Evolutionary conservation across 2,329 filamentous ascomycete species (phyloP).

Genomic region (Aspergillus vadensis): DNA sequence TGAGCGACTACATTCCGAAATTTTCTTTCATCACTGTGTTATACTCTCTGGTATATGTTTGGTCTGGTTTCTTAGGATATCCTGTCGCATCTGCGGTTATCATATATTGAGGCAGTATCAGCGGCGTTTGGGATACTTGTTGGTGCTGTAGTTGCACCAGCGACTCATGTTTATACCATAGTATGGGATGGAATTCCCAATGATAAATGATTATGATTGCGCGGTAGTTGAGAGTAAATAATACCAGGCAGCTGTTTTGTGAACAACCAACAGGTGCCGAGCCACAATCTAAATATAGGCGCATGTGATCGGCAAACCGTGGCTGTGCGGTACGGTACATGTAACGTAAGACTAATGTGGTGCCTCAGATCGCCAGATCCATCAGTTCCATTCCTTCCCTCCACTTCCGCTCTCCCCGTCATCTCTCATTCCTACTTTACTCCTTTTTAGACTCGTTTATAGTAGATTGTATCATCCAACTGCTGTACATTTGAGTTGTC

Average conservation of each 20-base stretch:
- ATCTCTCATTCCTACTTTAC: background rate
- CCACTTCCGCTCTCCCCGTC: background rate
- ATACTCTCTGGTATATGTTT: background rate
- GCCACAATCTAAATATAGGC: background rate
- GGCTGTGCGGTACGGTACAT: background rate
- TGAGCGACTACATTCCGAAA: background rate
- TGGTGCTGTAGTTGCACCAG: background rate
- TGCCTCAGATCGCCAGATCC: background rate
- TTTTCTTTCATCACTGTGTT: background rate
- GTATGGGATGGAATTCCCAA: background rate
- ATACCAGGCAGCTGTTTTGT: background rate
- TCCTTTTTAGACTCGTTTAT: background rate
- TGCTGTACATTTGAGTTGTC: background rate
- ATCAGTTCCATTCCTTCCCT: background rate
- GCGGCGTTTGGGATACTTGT: background rate
- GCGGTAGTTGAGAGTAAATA: background rate
- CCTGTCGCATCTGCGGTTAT: background rate
- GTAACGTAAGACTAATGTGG: background rate
- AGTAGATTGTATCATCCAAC: background rate
- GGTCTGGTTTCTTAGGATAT: background rate
- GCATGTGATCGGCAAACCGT: background rate
- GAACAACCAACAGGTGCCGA: background rate
- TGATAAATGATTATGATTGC: conserved; percentile 4
- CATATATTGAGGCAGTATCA: background rate
- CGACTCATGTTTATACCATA: conserved; percentile 2